phyloP scores from a whole-genome alignment of 768 basidiomycete species.

The Leccinellum luteum region DNA sequence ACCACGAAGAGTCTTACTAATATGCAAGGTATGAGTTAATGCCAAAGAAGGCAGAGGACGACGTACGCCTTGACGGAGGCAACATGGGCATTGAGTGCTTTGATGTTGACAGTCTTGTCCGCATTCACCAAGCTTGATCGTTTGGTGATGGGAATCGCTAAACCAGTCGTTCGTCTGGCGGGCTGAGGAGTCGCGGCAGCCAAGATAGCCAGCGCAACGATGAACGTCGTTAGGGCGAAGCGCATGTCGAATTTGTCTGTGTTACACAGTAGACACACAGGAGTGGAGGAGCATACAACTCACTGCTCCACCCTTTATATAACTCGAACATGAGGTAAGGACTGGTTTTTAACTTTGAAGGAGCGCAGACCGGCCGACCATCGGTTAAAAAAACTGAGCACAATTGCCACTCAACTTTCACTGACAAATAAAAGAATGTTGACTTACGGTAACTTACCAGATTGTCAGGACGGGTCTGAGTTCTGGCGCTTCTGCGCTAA shows the following conservation, averaged over 20 bases:
- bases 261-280: too few species aligned
- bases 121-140: constrained; percentile 1
- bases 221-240: background rate
- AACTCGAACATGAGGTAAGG: too few species aligned
- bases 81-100: constrained; percentile 5
- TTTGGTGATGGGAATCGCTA: constrained; percentile 11
- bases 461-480: too few species aligned
- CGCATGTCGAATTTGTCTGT: background rate
- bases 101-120: constrained; percentile 4
- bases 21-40: background rate
- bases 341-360: too few species aligned
- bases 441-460: too few species aligned
- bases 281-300: too few species aligned
- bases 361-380: too few species aligned
- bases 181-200: constrained; percentile 3
- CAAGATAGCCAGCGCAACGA: constrained; percentile 2
- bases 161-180: background rate
- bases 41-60: background rate
- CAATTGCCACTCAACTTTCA: too few species aligned
- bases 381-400: too few species aligned
- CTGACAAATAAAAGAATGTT: too few species aligned
- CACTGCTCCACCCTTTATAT: too few species aligned
- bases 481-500: too few species aligned
- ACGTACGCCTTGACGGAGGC: constrained; percentile 7
- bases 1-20: constrained; percentile 3